phyloP scores from a whole-genome alignment of 495 filamentous ascomycete genomes.

The Chaetomium tenue region DNA sequence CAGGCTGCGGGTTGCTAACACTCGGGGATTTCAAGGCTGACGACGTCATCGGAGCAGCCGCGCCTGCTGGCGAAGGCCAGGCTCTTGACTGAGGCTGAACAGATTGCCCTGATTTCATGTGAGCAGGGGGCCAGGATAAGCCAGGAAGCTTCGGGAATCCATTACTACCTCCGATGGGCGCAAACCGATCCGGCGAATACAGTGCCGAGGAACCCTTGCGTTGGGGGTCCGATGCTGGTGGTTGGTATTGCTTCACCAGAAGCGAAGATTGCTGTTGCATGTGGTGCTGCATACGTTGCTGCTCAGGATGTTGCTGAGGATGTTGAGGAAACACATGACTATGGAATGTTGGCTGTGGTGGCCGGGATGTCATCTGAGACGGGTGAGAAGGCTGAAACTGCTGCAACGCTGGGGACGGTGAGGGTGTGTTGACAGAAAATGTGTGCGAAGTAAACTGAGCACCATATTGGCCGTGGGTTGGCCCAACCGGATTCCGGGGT shows the following conservation, averaged over 20 bases:
- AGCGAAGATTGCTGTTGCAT: slow-evolving; percentile 24
- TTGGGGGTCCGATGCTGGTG: slow-evolving; percentile 21
- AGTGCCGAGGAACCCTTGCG: slow-evolving; percentile 27
- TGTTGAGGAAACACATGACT: slow-evolving; percentile 21
- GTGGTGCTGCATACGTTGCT: slow-evolving; percentile 21
- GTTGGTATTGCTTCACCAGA: slow-evolving; percentile 27
- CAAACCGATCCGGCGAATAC: slow-evolving; percentile 37
- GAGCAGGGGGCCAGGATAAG: slow-evolving; percentile 40
- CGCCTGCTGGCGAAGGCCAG: slow-evolving; percentile 31
- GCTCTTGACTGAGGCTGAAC: slow-evolving; percentile 34
- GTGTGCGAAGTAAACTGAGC: slow-evolving; percentile 42
- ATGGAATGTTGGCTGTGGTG: slow-evolving; percentile 19
- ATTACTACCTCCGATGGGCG: slow-evolving; percentile 43
- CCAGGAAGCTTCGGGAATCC: slow-evolving; percentile 42
- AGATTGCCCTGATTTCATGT: slow-evolving; percentile 40
- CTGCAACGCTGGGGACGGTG: slow-evolving; percentile 20
- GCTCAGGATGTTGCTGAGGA: slow-evolving; percentile 17
- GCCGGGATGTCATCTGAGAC: slow-evolving; percentile 17
- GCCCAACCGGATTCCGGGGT: slow-evolving; percentile 43
- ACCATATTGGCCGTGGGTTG: slow-evolving; percentile 26
- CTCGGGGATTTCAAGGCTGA: slow-evolving; percentile 32
- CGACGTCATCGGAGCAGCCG: slow-evolving; percentile 34
- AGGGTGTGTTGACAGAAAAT: slow-evolving; percentile 37
- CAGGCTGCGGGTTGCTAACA: slow-evolving; percentile 22
- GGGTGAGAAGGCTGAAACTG: slow-evolving; percentile 25